Evolutionary conservation across 2,329 filamentous ascomycete genomes (phyloP).

Genomic region (Epichloe glyceriae): DNA sequence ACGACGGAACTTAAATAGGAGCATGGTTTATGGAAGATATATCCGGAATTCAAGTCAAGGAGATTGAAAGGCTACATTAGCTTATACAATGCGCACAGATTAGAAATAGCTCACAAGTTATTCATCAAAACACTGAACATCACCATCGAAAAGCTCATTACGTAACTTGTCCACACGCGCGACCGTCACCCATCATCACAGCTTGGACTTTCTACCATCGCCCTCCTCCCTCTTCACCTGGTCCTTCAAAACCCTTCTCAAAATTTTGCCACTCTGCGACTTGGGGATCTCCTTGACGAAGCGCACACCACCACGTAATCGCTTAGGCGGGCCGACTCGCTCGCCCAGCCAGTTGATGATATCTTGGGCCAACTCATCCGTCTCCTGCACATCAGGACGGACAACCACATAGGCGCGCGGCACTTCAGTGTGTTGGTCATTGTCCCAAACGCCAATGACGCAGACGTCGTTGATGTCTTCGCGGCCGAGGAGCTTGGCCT

Average conservation of each 20-base stretch:
- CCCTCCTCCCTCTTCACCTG: slow-evolving; percentile 24
- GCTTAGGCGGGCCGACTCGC: slow-evolving; percentile 53
- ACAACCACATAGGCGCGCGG: slow-evolving; percentile 37
- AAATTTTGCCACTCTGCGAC: slow-evolving; percentile 43
- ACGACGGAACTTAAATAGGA: no score
- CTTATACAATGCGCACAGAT: neutral
- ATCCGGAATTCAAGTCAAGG: no score
- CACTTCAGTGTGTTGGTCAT: slow-evolving; percentile 51
- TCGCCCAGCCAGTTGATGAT: slow-evolving; percentile 31
- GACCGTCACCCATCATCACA: slow-evolving; percentile 15
- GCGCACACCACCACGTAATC: slow-evolving; percentile 55
- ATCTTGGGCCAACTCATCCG: slow-evolving; percentile 20
- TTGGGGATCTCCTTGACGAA: slow-evolving; percentile 60
- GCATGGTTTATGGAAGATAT: no score
- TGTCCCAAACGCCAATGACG: slow-evolving; percentile 48
- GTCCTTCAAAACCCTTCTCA: slow-evolving; percentile 36
- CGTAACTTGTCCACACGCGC: neutral
- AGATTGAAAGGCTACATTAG: no score
- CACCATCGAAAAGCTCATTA: neutral
- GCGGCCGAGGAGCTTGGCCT: slow-evolving; percentile 31
- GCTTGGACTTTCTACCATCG: slow-evolving; percentile 19
- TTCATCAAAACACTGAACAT: neutral
- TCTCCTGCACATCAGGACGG: slow-evolving; percentile 22
- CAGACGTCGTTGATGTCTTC: slow-evolving; percentile 43
- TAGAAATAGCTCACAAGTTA: no score